Percentiles rank a stretch among this genome's conserved stretches.
phyloP scores from a whole-genome alignment of 176 grass and related monocot genomes.

The Zea luxurians region DNA sequence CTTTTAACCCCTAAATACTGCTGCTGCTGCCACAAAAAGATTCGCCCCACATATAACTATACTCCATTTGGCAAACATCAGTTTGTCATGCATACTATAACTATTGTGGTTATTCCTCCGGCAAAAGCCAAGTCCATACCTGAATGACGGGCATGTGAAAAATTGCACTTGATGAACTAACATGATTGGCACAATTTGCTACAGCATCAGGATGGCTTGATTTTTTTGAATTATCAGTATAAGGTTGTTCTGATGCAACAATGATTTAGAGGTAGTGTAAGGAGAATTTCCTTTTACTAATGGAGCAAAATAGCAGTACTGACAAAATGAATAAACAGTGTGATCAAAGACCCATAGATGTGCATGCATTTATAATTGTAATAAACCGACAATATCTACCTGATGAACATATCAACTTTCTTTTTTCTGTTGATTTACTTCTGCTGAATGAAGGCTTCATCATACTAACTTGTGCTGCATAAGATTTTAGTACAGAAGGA shows the following conservation, averaged over 20 bases:
- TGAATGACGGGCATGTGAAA: slow-evolving; percentile 32
- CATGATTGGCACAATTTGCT: slow-evolving; percentile 22
- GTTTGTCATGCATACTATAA: slow-evolving; percentile 9
- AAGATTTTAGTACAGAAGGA: slow-evolving; percentile 17
- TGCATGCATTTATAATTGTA: slow-evolving; percentile 9
- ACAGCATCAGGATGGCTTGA: slow-evolving; percentile 20
- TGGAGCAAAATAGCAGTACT: neutral
- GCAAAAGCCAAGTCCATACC: slow-evolving; percentile 21
- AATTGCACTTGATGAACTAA: slow-evolving; percentile 41
- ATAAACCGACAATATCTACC: slow-evolving; percentile 35
- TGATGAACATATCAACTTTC: slow-evolving; percentile 33
- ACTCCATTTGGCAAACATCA: slow-evolving; percentile 18
- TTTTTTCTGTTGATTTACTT: slow-evolving; percentile 43
- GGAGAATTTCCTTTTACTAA: neutral
- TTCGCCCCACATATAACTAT: neutral
- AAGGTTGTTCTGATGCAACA: slow-evolving; percentile 36
- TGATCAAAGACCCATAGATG: neutral
- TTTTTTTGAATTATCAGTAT: slow-evolving; percentile 40
- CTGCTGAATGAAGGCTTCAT: slow-evolving; percentile 59
- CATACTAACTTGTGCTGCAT: slow-evolving; percentile 37
- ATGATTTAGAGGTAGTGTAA: neutral
- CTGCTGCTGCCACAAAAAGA: neutral
- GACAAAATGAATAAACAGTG: neutral
- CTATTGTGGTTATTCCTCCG: neutral
- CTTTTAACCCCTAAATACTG: neutral